Percentiles rank a stretch among this genome's conserved stretches.
phyloP scores from a whole-genome alignment of 257 asterid genomes.

The Penstemon barbatus region DNA sequence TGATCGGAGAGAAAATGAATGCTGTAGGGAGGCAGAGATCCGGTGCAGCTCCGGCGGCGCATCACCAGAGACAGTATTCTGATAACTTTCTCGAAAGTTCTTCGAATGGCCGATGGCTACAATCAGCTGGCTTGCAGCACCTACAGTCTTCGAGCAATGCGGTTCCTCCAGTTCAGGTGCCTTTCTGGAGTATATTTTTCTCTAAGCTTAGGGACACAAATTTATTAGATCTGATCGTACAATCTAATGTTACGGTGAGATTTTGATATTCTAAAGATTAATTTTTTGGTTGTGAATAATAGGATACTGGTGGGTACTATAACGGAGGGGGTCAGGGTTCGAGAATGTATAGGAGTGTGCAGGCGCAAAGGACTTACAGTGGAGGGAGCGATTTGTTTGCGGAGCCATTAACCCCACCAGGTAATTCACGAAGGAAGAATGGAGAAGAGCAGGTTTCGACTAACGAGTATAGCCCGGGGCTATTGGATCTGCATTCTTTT shows the following conservation, averaged over 20 bases:
- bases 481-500: conserved; percentile 91
- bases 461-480: conserved; percentile 86
- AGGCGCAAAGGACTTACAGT: conserved; percentile 57
- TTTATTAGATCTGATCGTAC: conserved; percentile 43
- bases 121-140: conserved; percentile 93
- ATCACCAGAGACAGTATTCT: conserved; percentile 86
- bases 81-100: conserved; percentile 72
- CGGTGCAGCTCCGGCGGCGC: conserved; percentile 69
- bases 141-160: conserved; percentile 70
- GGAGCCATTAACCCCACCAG: conserved; percentile 87
- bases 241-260: not conserved
- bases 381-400: conserved; percentile 60
- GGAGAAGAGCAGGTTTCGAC: conserved; percentile 64
- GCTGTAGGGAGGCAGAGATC: conserved; percentile 89
- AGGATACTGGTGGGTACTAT: conserved; percentile 66
- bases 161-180: conserved; percentile 68
- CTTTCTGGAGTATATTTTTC: not conserved
- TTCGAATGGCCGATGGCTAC: conserved; percentile 87
- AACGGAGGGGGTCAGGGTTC: conserved; percentile 75
- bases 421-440: conserved; percentile 44
- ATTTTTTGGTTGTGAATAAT: conserved; percentile 11
- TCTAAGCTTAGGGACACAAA: not conserved
- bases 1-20: conserved; percentile 57
- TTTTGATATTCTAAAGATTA: not conserved
- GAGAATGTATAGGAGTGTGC: conserved; percentile 55